Conservation (phyloP, 495 filamentous ascomycete genomes). For the Neurospora sp. region DNA sequence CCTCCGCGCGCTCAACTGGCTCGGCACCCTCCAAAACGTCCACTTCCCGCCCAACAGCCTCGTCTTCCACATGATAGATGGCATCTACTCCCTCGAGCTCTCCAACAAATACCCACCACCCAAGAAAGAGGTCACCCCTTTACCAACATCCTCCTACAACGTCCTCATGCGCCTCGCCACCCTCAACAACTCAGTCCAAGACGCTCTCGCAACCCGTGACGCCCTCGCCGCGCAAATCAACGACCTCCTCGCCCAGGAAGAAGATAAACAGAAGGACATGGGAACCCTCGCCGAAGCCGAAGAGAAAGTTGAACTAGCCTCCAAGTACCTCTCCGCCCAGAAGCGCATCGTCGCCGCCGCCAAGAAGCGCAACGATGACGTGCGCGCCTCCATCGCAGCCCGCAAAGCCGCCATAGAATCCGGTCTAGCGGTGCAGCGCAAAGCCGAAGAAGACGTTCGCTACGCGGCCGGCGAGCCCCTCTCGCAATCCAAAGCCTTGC, state of each 20-base stretch:
- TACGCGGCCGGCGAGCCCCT: constrained; percentile 49
- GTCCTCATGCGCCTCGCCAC: constrained; percentile 81
- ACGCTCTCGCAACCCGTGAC: constrained; percentile 71
- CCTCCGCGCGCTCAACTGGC: constrained; percentile 64
- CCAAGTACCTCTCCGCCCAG: constrained; percentile 39
- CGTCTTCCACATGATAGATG: constrained; percentile 80
- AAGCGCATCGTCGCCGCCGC: too few species aligned
- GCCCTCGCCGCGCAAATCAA: constrained; percentile 70
- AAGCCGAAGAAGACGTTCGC: constrained; percentile 42
- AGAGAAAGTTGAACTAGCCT: constrained; percentile 50
- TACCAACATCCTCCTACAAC: constrained; percentile 74
- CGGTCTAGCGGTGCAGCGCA: constrained; percentile 49
- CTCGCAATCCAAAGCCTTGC: constrained; percentile 39
- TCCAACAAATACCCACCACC: constrained; percentile 34
- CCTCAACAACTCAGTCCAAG: constrained; percentile 85
- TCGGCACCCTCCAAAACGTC: constrained; percentile 69
- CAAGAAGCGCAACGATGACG: constrained; percentile 47
- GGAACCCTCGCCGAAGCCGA: constrained; percentile 45
- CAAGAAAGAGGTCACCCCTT: constrained; percentile 29
- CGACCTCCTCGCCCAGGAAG: constrained; percentile 47
- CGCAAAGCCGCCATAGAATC: constrained; percentile 55
- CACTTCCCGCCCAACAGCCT: constrained; percentile 79
- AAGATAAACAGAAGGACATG: constrained; percentile 24
- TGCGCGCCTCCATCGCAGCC: constrained; percentile 54
- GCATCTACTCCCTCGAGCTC: constrained; percentile 63